Evolutionary conservation across 371 early-diverging fungal genomes (phyloP), one percentile per base, ranked within the genome.

Genomic region (Apophysomyces variabilis): DNA sequence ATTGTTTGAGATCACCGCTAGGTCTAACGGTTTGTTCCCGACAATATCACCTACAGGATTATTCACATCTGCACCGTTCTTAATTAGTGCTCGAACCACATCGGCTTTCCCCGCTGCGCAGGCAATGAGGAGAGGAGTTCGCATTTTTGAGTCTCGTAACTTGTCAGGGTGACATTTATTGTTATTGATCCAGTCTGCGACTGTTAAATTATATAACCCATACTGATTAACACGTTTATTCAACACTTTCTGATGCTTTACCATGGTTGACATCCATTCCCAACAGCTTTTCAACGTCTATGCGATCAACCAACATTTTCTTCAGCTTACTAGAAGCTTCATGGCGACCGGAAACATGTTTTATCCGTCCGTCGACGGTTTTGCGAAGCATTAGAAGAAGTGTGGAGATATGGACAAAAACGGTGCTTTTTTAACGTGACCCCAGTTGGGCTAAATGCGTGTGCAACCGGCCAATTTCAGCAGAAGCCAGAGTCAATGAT

Each of bases 1-100:
- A 63, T 64, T 75, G 61, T 79, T 83, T 2, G 80, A 79, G 43
- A 78, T 71, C 1, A 83, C 80, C 3, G 80, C 83, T 13, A 83
- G 60, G 66, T 83, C 80, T 16, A 83, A 60, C 9, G 83, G 83
- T 61, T 67, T 76, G 45, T 83, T 83, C 0, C 83, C 83, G 11
- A 83, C 70, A 60, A 83, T 73, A 60, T 83, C 83, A 12, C 83
- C 83, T 60, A 72, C 62, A 8, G 78, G 74, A 66, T 80, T 80
- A 66, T 79, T 83, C 4, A 76, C 78, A 62, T 79, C 78, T 9
- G 83, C 78, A 7, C 83, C 83, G 45, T 58, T 76, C 9, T 66
- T 56, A 32, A 83, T 65, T 21, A 83, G 45, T 14, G 66, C 50
- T 36, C 68, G 61, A 8, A 78, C 78, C 5, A 83, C 64, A 8